A percentile compares a stretch with the other conserved stretches of the same genome.
Conservation (phyloP, 2,329 filamentous ascomycete genomes). For the Aquanectria penicillioides region DNA sequence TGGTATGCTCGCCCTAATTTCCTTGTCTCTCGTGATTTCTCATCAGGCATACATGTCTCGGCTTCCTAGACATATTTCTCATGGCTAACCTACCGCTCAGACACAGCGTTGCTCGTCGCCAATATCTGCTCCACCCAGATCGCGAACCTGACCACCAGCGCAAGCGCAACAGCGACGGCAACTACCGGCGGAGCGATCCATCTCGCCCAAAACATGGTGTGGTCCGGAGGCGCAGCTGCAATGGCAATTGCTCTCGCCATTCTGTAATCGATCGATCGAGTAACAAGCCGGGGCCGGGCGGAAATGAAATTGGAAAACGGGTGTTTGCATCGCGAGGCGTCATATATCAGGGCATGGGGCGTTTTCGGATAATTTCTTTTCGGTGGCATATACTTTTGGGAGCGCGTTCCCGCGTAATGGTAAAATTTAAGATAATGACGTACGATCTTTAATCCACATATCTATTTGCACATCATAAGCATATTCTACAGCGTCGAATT, state of each 20-base stretch:
- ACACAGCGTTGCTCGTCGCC: conserved; percentile 11
- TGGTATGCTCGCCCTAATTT: conserved; percentile 41
- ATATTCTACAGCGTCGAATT: not conserved
- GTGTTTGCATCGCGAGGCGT: conserved; percentile 10
- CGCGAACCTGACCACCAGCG: conserved; percentile 5
- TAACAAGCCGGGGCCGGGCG: not conserved
- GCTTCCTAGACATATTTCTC: not conserved
- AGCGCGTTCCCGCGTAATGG: not conserved
- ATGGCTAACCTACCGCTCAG: not conserved
- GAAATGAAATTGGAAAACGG: not conserved
- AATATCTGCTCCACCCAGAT: conserved; percentile 17
- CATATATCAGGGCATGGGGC: conserved; percentile 5
- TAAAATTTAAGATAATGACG: not conserved
- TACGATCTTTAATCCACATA: not conserved
- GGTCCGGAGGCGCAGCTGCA: conserved; percentile 13
- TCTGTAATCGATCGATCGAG: not conserved
- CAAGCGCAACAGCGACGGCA: conserved; percentile 7
- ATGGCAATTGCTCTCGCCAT: conserved; percentile 15
- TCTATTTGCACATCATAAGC: conserved; percentile 21
- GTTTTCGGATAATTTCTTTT: not conserved
- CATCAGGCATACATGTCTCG: too few species aligned
- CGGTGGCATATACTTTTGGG: not conserved
- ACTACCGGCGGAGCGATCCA: conserved; percentile 10
- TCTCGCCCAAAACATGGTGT: conserved; percentile 11
- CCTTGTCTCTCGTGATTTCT: not conserved